phyloP scores from a whole-genome alignment of 2,329 filamentous ascomycete species.

The Drechslera avenae region DNA sequence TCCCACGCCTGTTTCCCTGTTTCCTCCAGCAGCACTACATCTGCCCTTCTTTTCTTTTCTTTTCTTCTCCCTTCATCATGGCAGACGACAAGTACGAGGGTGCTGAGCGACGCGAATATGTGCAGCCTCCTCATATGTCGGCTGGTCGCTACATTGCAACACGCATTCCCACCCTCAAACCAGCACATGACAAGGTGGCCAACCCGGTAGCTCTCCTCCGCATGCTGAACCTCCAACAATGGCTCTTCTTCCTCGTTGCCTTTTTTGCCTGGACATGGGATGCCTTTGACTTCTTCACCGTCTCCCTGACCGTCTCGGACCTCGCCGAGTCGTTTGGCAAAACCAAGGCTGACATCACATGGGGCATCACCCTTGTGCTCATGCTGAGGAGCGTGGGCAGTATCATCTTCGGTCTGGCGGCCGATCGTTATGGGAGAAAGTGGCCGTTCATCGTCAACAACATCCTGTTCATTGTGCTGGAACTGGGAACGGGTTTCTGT shows the following conservation, averaged over 20 bases:
- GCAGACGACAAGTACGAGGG: constrained; percentile 25
- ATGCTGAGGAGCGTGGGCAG: constrained; percentile 67
- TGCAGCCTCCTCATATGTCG: constrained; percentile 23
- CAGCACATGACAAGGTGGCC: constrained; percentile 59
- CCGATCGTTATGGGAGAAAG: constrained; percentile 62
- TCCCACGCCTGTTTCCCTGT: too few species aligned
- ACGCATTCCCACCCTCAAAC: constrained; percentile 59
- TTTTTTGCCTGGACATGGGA: constrained; percentile 56
- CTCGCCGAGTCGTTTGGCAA: constrained; percentile 61
- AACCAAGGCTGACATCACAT: constrained; percentile 64
- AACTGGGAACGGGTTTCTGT: constrained; percentile 65
- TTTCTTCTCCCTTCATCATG: constrained; percentile 13
- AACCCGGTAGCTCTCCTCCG: constrained; percentile 60
- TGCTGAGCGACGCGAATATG: constrained; percentile 24
- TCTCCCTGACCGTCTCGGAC: constrained; percentile 61
- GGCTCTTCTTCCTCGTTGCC: constrained; percentile 61
- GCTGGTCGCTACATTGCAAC: constrained; percentile 58
- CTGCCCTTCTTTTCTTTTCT: too few species aligned
- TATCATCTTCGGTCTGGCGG: constrained; percentile 60
- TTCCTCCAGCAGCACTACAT: too few species aligned
- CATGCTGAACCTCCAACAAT: constrained; percentile 60
- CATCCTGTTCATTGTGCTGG: constrained; percentile 64
- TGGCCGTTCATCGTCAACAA: constrained; percentile 66
- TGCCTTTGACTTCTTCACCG: constrained; percentile 67
- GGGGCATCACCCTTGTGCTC: constrained; percentile 56